Conservation (phyloP, 805 yeast genomes). For the Priceomyces haplophilus region DNA sequence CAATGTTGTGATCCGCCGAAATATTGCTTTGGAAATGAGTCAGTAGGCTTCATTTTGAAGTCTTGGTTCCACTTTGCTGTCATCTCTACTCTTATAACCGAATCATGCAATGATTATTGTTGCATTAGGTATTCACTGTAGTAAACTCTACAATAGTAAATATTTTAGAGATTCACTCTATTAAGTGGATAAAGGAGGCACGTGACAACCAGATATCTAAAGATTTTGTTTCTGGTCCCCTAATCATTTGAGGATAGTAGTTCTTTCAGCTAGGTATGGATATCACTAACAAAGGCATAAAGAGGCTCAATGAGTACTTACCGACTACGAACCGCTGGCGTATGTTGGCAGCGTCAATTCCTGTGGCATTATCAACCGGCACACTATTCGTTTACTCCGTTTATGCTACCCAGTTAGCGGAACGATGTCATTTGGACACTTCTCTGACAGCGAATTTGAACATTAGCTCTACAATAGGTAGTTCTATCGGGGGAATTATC, state of each 20-base stretch:
- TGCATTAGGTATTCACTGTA: no score
- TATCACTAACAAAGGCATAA: conserved; percentile 12
- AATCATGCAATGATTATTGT: no score
- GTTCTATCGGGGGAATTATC: conserved; percentile 31
- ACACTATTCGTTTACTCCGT: conserved; percentile 34
- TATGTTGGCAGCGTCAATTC: conserved; percentile 23
- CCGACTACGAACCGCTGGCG: conserved; percentile 28
- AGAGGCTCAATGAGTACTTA: conserved; percentile 16
- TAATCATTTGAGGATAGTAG: background rate
- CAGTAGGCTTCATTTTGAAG: no score
- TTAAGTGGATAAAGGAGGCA: no score
- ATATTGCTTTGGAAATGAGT: no score
- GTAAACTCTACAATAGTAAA: no score
- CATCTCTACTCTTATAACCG: no score
- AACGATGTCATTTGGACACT: conserved; percentile 25
- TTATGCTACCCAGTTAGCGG: conserved; percentile 31
- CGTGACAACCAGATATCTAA: background rate
- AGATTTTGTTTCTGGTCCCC: background rate
- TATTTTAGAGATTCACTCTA: no score
- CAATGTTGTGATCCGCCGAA: no score
- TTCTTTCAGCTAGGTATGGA: conserved; percentile 7
- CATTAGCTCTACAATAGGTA: conserved; percentile 29
- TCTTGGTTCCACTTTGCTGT: no score
- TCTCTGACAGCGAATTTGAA: conserved; percentile 29
- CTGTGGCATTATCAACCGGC: conserved; percentile 33